phyloP scores from a whole-genome alignment of 2,329 filamentous ascomycete species.

The Cladosporium sp. region DNA sequence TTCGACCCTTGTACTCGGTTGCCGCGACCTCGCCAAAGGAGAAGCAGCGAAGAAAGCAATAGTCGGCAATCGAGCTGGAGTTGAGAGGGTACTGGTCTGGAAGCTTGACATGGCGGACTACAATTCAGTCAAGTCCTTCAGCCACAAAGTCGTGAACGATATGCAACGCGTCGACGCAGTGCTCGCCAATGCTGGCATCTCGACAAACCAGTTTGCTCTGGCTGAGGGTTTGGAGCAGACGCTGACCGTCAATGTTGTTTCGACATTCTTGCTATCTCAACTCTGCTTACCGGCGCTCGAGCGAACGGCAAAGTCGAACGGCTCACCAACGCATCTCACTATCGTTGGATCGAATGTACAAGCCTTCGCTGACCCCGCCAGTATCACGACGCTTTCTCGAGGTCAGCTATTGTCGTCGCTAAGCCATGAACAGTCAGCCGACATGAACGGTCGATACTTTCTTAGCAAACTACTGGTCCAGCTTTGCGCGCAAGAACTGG shows the following conservation, averaged over 20 bases:
- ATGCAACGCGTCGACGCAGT: constrained; percentile 29
- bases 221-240: constrained; percentile 49
- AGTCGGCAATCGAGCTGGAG: constrained; percentile 27
- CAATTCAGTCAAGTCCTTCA: constrained; percentile 34
- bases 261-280: constrained; percentile 50
- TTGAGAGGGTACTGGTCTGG: constrained; percentile 42
- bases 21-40: constrained; percentile 44
- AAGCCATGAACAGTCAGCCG: constrained; percentile 20
- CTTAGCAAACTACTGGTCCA: constrained; percentile 27
- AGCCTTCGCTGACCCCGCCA: constrained; percentile 43
- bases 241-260: constrained; percentile 55
- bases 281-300: constrained; percentile 53
- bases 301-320: constrained; percentile 35
- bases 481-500: constrained; percentile 24
- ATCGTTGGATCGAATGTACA: constrained; percentile 47
- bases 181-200: constrained; percentile 40
- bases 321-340: constrained; percentile 29
- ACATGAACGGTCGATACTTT: constrained; percentile 24
- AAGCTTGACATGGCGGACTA: constrained; percentile 43
- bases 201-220: constrained; percentile 33
- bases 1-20: constrained; percentile 43
- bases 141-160: constrained; percentile 23
- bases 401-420: constrained; percentile 11
- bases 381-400: constrained; percentile 46
- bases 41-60: constrained; percentile 43